A percentile compares a stretch with the other conserved stretches of the same genome.
Conservation (phyloP, 495 filamentous ascomycete genomes). For the Tuber microsphaerosporum region DNA sequence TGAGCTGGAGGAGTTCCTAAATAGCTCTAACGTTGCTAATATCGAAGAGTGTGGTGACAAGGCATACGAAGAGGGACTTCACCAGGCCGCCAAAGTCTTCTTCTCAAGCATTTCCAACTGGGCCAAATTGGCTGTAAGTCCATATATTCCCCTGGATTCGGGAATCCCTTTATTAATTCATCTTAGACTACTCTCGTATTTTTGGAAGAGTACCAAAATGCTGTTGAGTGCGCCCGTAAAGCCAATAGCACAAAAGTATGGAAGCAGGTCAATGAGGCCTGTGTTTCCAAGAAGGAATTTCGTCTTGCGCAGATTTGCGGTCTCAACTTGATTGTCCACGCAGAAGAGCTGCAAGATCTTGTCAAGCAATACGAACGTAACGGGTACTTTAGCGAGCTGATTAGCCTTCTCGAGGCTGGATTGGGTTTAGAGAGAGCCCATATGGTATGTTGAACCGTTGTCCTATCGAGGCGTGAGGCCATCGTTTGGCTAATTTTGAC, state of each 20-base stretch:
- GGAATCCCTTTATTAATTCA: not conserved
- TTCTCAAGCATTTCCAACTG: slow-evolving; percentile 98
- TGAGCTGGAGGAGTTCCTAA: slow-evolving; percentile 95
- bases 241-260: slow-evolving; percentile 99
- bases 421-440: slow-evolving; percentile 86
- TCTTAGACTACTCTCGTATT: slow-evolving; percentile 77
- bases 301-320: slow-evolving; percentile 98
- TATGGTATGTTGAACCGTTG: slow-evolving; percentile 47
- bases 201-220: slow-evolving; percentile 92
- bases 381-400: slow-evolving; percentile 98
- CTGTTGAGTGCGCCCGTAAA: slow-evolving; percentile 96
- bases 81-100: slow-evolving; percentile 98
- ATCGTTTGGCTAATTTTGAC: slow-evolving; percentile 4
- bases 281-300: slow-evolving; percentile 98
- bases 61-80: slow-evolving; percentile 88
- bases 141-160: not conserved
- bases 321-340: slow-evolving; percentile 96
- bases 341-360: slow-evolving; percentile 87
- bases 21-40: slow-evolving; percentile 87
- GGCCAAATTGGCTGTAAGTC: slow-evolving; percentile 74
- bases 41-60: slow-evolving; percentile 95
- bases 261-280: slow-evolving; percentile 97
- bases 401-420: slow-evolving; percentile 86
- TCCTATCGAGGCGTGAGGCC: not conserved
- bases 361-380: slow-evolving; percentile 95